Percentiles rank a stretch among this genome's conserved stretches.
These are phyloP conservation scores for Arabis hirsuta DNA, from an alignment of 345 rosid genomes.

Conservation along the genomic window DNA sequence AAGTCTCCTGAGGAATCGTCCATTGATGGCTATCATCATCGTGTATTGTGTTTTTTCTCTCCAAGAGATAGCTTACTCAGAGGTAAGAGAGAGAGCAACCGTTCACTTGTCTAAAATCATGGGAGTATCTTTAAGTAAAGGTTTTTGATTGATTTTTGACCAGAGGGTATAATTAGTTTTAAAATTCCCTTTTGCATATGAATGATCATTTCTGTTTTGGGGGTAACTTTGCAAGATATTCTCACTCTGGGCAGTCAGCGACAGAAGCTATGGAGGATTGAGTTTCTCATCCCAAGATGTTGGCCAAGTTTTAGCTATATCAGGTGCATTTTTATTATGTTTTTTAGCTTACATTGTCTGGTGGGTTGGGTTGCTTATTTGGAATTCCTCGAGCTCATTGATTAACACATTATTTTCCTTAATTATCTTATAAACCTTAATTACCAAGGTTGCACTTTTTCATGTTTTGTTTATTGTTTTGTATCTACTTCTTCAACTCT, in stretches of 20 bases:
- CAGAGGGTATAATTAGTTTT: not conserved
- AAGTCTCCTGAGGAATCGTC: conserved; percentile 60
- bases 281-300: conserved; percentile 67
- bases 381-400: too few relatives aligned
- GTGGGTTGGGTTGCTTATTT: too few relatives aligned
- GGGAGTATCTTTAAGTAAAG: not conserved
- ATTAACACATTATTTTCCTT: too few relatives aligned
- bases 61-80: conserved; percentile 68
- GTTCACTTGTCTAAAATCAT: not conserved
- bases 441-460: too few relatives aligned
- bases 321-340: conserved; percentile 44
- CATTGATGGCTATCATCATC: conserved; percentile 58
- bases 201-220: too few relatives aligned
- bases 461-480: not conserved
- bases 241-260: conserved; percentile 72
- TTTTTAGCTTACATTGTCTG: too few relatives aligned
- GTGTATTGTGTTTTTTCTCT: conserved; percentile 69
- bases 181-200: not conserved
- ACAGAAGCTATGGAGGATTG: conserved; percentile 63
- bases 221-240: conserved; percentile 44
- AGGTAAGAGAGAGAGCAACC: conserved; percentile 44
- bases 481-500: not conserved
- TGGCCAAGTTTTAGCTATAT: conserved; percentile 67
- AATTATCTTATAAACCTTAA: too few relatives aligned
- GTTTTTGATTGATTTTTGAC: not conserved